Evolutionary conservation across 1,139 yeast species (phyloP).

Genomic region (Taiozyma sp.): DNA sequence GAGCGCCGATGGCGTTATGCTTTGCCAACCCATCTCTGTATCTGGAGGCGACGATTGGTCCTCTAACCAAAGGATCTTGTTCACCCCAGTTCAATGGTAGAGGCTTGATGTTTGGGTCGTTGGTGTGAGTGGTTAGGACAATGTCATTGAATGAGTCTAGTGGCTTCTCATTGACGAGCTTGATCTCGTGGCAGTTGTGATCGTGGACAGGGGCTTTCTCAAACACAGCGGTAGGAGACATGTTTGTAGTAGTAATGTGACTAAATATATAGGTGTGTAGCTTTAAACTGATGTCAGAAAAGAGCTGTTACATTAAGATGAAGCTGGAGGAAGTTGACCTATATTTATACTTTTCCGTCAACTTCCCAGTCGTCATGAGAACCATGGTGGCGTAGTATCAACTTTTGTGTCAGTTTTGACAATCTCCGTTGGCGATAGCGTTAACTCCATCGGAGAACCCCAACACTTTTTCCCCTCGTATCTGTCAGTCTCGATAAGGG

Average conservation of each 20-base stretch:
- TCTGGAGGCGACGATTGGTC: conserved; percentile 52
- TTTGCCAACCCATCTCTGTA: conserved; percentile 38
- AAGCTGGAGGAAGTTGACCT: neutral
- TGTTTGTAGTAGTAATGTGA: neutral
- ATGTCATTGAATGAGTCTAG: conserved; percentile 27
- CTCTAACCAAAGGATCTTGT: conserved; percentile 40
- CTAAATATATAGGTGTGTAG: neutral
- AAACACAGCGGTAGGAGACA: neutral
- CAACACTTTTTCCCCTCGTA: neutral
- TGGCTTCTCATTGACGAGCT: conserved; percentile 23
- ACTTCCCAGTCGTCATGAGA: neutral
- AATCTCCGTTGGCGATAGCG: neutral
- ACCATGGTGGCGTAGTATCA: neutral
- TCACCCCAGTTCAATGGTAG: conserved; percentile 47
- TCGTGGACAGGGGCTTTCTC: neutral
- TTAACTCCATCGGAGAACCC: neutral
- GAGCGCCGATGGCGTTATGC: conserved; percentile 54
- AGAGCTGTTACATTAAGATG: neutral
- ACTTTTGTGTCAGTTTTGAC: neutral
- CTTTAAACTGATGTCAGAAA: neutral
- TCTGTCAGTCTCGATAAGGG: neutral
- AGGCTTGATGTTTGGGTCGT: conserved; percentile 42
- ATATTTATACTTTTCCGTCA: neutral
- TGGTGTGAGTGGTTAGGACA: conserved; percentile 44
- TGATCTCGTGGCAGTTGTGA: conserved; percentile 8